Base-by-base conservation (phyloP, 805 yeast genomes). In the Suhomyces canberraensis region DNA sequence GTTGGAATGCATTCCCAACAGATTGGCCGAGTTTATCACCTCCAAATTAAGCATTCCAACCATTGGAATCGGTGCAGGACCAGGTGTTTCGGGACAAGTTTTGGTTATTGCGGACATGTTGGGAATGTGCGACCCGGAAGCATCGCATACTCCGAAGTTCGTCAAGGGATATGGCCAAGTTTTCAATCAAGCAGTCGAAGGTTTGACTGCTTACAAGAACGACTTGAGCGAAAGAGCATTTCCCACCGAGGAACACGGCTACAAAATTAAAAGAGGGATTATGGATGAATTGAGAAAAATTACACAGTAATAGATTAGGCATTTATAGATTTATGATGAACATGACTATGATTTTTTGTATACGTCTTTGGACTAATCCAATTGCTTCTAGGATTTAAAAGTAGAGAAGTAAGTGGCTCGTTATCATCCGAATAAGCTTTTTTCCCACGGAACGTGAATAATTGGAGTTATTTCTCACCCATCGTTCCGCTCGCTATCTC, bases 11-110 rank as follows among this genome's bases (percentile, higher is more conserved):
- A 75, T 91, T 3, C 98, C 98, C 1, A 76, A 76, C 38, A 73
- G 72, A 39, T 61, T 93, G 9, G 91, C 91, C 0, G 57, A 67
- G 29, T 64, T 67, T 38, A 77, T 93, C 19, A 84, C 96, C 0
- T 55, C 68, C 2, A 63, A 66, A 11, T 56, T 89, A 21, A 34
- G 55, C 1, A 69, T 91, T 1, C 97, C 98, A 0, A 85, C 95
- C 1, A 89, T 91, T 46, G 98, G 98, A 3, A 91, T 91, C 33
- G 98, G 98, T 4, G 96, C 98, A 0, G 98, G 98, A 0, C 76
- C 79, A 16, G 64, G 64, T 7, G 82, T 91, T 7, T 76, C 85
- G 24, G 98, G 96, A 0, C 98, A 93, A 58, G 96, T 91, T 1
- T 69, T 91, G 25, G 98, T 91, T 0, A 80, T 84, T 58, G 76